Evolutionary conservation across 1,139 yeast genomes (phyloP), one percentile per base, ranked within the genome.

Genomic region (Pichia cactophila): DNA sequence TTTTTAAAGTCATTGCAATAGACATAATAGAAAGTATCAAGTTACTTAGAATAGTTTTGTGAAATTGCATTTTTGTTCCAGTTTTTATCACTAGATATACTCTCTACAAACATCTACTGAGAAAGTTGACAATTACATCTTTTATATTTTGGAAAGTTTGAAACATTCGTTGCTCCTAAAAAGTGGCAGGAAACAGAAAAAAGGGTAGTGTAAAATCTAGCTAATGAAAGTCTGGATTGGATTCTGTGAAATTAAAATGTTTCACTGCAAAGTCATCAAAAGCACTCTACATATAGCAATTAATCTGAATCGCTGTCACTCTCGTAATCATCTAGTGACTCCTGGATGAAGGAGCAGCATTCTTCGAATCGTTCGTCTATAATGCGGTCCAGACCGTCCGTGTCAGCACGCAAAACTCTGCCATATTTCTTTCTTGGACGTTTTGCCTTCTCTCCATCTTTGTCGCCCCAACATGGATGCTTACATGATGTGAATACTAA

Each of bases 361-460:
- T 89, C 97, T 48, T 86, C 89, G 58, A 86, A 86, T 61, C 89
- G 73, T 63, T 88, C 97, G 54, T 82, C 82, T 37, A 87, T 77
- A 26, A 87, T 80, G 53, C 86, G 86, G 67, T 81, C 85, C 54
- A 89, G 65, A 1, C 94, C 92, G 58, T 84, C 92, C 20, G 74
- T 70, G 42, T 80, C 79, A 14, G 92, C 77, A 59, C 83, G 80
- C 49, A 89, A 68, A 4, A 92, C 96, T 51, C 96, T 75, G 26
- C 98, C 98, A 63, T 83, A 88, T 66, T 88, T 89, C 62, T 88
- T 80, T 61, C 97, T 78, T 39, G 96, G 96, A 61, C 83, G 77
- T 62, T 86, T 88, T 33, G 54, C 48, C 43, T 52, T 55, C 8
- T 55, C 56, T 26, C 56, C 52, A 26, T 60, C 64, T 26, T 55